Base-by-base conservation (phyloP, 1,284 basidiomycete genomes). In the Sparassis latifolia region DNA sequence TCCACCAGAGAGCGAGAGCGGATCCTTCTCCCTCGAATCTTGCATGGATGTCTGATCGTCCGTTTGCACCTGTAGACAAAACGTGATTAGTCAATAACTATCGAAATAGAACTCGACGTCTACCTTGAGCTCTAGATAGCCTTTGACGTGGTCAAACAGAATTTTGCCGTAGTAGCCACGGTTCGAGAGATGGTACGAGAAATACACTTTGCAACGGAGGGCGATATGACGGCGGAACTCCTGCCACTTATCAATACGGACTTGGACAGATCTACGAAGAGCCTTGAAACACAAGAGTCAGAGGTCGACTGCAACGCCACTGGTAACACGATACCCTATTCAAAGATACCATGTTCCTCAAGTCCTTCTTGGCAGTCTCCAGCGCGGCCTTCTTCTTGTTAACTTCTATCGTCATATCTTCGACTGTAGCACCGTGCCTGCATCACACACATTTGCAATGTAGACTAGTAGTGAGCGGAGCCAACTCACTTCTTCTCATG, bases 1-100 rank as follows among this genome's bases (percentile, higher is more conserved):
- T 40, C 96, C 95, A 45, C 95, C 95, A 62, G 86, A 89, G 12
- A 99, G 78, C 30, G 88, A 84, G 42, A 82, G 81, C 3, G 90
- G 84, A 20, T 20, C 20, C 20, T 20, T 20, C 20, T 20, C 20
- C 20, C 20, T 20, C 20, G 20, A 20, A 20, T 20, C 20, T 20
- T 20, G 20, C 20, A 1, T 20, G 20, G 20, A 20, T 20, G 20
- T 20, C 20, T 20, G 20, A 20, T 20, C 20, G 20, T 20, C 20
- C 20, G 20, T 20, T 20, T 20, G 20, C 20, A 20, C 20, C 20
- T 20, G 20, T 20, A 20, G 20, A 20, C 20, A 20, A 20, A 20
- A 20, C 20, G 20, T 20, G 20, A 20, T 20, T 20, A 20, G 20
- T 20, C 20, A 20, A 20, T 20, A 20, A 20, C 20, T 20, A 20